phyloP scores from a whole-genome alignment of 2,329 filamentous ascomycete genomes.

The Tolypocladium cylindrosporum region DNA sequence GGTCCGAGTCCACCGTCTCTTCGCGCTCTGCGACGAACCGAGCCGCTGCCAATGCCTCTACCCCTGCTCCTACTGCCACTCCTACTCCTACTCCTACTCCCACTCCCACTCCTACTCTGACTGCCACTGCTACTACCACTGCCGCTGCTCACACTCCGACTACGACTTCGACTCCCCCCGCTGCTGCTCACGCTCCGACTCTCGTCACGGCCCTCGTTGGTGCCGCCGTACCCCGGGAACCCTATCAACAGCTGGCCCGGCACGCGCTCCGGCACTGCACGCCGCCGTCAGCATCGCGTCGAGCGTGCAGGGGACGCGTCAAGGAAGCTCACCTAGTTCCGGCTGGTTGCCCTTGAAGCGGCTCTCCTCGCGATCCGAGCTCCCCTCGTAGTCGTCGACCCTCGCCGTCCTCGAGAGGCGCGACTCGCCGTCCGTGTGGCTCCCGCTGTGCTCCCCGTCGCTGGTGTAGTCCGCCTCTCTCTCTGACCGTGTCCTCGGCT shows the following conservation, averaged over 20 bases:
- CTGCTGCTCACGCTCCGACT: background rate
- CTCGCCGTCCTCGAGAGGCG: background rate
- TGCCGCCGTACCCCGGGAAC: background rate
- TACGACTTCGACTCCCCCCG: no score
- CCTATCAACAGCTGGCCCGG: background rate
- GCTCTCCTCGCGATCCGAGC: background rate
- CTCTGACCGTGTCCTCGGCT: background rate
- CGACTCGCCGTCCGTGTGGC: background rate
- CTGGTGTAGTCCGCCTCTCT: background rate
- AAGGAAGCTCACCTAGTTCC: background rate
- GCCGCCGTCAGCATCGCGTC: background rate
- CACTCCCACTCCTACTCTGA: no score
- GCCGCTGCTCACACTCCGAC: no score
- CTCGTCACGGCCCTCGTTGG: background rate
- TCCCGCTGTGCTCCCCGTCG: background rate
- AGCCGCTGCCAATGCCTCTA: no score
- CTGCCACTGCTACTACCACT: no score
- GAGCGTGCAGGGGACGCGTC: background rate
- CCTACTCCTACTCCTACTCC: no score
- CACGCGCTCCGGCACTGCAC: background rate
- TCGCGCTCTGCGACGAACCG: no score
- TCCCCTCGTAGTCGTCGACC: background rate
- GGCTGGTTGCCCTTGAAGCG: background rate
- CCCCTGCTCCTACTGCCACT: no score
- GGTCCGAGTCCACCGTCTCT: no score